phyloP scores from a whole-genome alignment of 108 stramenopile genomes.

The Stephanodiscus triporus region DNA sequence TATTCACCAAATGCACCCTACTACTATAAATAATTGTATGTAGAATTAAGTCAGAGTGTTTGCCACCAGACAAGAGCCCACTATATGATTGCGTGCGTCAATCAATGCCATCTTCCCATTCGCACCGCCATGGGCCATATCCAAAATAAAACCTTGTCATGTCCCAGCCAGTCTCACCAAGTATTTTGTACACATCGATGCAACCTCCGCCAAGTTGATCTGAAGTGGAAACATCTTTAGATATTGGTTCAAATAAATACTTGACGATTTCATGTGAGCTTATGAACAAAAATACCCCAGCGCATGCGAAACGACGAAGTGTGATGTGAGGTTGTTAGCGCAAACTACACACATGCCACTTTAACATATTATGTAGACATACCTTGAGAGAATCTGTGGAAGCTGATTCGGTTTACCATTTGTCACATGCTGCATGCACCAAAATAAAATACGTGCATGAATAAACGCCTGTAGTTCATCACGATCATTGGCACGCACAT shows the following conservation, averaged over 20 bases:
- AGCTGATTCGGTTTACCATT: slow-evolving; percentile 6
- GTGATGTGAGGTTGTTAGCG: slow-evolving; percentile 2
- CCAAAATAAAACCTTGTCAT: slow-evolving; percentile 72
- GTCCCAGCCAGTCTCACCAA: slow-evolving; percentile 71
- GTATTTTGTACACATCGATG: slow-evolving; percentile 5
- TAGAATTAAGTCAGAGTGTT: too few species aligned
- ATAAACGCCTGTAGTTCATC: slow-evolving; percentile 71
- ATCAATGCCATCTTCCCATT: slow-evolving; percentile 27
- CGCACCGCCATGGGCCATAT: slow-evolving; percentile 49
- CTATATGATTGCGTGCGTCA: too few species aligned
- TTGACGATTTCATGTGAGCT: slow-evolving; percentile 19
- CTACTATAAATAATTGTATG: too few species aligned
- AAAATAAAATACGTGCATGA: slow-evolving; percentile 57
- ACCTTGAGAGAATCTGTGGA: neutral
- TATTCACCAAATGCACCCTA: too few species aligned
- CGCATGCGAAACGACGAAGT: neutral
- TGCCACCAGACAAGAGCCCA: too few species aligned
- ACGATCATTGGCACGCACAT: slow-evolving; percentile 44
- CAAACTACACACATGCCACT: slow-evolving; percentile 13
- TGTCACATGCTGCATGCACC: slow-evolving; percentile 17
- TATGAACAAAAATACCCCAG: neutral
- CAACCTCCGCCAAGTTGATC: slow-evolving; percentile 1
- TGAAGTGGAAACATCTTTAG: neutral
- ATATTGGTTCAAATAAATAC: slow-evolving; percentile 11
- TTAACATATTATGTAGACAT: neutral